Evolutionary conservation across 2,329 filamentous ascomycete species (phyloP).

Genomic region (Penicillium sumatraense): DNA sequence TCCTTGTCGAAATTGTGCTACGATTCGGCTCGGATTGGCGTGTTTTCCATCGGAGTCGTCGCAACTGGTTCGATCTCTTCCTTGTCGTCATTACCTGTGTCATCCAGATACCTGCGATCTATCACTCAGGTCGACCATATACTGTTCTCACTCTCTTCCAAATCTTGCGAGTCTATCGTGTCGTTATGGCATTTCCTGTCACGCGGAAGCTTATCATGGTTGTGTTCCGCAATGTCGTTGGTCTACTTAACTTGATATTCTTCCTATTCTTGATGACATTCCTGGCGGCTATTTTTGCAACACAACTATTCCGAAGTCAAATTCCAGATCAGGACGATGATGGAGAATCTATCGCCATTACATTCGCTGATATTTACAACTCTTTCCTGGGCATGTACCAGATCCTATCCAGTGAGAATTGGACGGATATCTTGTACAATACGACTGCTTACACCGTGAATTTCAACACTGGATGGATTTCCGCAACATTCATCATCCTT

Average conservation of each 20-base stretch:
- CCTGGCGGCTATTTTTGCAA: conserved; percentile 88
- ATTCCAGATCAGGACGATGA: conserved; percentile 66
- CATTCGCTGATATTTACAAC: conserved; percentile 91
- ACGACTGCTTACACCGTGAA: conserved; percentile 71
- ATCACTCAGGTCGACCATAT: conserved; percentile 71
- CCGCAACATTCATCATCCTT: conserved; percentile 84
- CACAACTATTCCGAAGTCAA: conserved; percentile 89
- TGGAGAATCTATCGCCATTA: conserved; percentile 69
- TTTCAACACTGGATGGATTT: conserved; percentile 85
- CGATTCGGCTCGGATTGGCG: conserved; percentile 81
- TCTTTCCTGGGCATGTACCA: conserved; percentile 98
- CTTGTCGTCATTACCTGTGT: conserved; percentile 81
- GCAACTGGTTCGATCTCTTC: conserved; percentile 78
- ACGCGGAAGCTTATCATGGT: conserved; percentile 83
- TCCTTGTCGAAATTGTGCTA: conserved; percentile 81
- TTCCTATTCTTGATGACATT: conserved; percentile 98
- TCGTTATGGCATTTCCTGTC: conserved; percentile 86
- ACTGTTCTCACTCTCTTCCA: conserved; percentile 92
- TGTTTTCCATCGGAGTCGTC: conserved; percentile 72
- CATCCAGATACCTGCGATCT: conserved; percentile 84
- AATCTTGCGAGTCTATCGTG: conserved; percentile 86
- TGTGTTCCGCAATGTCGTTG: conserved; percentile 86
- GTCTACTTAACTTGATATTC: conserved; percentile 91
- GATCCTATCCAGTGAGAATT: conserved; percentile 92
- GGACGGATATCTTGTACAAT: conserved; percentile 85